Evolutionary conservation across 2,329 filamentous ascomycete species (phyloP), one percentile per base, ranked within the genome.

Genomic region (Botrytis galanthina): DNA sequence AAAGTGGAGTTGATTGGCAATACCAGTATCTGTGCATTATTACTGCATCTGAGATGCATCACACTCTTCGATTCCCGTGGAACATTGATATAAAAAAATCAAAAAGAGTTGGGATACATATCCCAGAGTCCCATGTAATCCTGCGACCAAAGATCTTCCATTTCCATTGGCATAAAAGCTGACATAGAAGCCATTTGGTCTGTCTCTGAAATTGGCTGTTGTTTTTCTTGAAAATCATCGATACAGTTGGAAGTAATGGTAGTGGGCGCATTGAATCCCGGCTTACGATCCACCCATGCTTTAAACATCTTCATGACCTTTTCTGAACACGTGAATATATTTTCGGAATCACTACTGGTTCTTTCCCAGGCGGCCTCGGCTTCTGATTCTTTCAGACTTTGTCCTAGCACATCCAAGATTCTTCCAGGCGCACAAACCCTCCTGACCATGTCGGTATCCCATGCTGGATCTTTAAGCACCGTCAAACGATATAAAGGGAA

Each of bases 31-130:
- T 20, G 22, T 54, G 9, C 16, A 37, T 39, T n/a, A 26, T 54
- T 46, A 42, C 32, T 39, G 8, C 26, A 20, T 54, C 16, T n/a
- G 3, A 26, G 37, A 29, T 39, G 26, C 14, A 29, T n/a, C 14
- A 51, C 26, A 22, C 16, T 6, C 35, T 37, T 26, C 20, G 16
- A 20, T 39, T 29, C 44, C 44, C 22, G 32, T 8, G 46, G 26
- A 67, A 20, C 9, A 54, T 32, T 29, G 26, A 26, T 32, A 18
- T 14, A 5, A 32, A 1, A 32, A 29, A 39, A 14, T 42, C 66
- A 68, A 57, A 10, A 42, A 57, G 66, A 22, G 18, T 68, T 68
- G 35, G 66, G 35, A 68, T 68, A 76, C 29, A 60, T 59, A 62
- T 48, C 54, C 48, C 54, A 73, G 6, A 42, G 18, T 61, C 70